phyloP scores from a whole-genome alignment of 129 eudicot genomes.

The Centaurea solstitialis region DNA sequence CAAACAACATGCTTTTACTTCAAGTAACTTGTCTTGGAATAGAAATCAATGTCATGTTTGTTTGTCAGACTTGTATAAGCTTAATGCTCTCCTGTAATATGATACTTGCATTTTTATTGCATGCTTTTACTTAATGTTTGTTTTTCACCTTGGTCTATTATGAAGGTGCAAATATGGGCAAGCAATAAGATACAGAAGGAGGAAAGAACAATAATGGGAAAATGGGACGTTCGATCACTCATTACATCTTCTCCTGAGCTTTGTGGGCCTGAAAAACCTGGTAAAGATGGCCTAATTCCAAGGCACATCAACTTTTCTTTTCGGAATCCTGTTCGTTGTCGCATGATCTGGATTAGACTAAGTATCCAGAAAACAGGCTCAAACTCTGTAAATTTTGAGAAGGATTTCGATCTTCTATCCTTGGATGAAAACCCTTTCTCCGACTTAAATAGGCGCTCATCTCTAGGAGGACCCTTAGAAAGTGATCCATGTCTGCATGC shows the following conservation, averaged over 20 bases:
- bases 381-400: slow-evolving; percentile 60
- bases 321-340: slow-evolving; percentile 69
- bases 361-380: slow-evolving; percentile 74
- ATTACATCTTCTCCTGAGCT: slow-evolving; percentile 72
- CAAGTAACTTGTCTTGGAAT: not conserved
- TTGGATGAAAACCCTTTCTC: slow-evolving; percentile 89
- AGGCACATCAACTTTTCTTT: slow-evolving; percentile 80
- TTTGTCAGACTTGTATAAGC: not conserved
- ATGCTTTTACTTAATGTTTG: not conserved
- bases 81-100: not conserved
- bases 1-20: not conserved
- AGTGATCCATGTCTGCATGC: slow-evolving; percentile 90
- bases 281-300: slow-evolving; percentile 38
- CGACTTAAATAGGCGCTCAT: slow-evolving; percentile 49
- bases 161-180: slow-evolving; percentile 93
- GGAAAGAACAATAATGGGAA: slow-evolving; percentile 82
- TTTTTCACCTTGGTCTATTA: not conserved
- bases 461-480: slow-evolving; percentile 56
- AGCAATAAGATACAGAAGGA: slow-evolving; percentile 80
- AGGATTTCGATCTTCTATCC: slow-evolving; percentile 67
- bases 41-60: not conserved
- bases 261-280: slow-evolving; percentile 68
- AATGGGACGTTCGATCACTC: slow-evolving; percentile 81
- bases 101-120: not conserved
- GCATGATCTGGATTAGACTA: slow-evolving; percentile 83